phyloP scores from a whole-genome alignment of 768 basidiomycete species.

The Boletus huronensis region DNA sequence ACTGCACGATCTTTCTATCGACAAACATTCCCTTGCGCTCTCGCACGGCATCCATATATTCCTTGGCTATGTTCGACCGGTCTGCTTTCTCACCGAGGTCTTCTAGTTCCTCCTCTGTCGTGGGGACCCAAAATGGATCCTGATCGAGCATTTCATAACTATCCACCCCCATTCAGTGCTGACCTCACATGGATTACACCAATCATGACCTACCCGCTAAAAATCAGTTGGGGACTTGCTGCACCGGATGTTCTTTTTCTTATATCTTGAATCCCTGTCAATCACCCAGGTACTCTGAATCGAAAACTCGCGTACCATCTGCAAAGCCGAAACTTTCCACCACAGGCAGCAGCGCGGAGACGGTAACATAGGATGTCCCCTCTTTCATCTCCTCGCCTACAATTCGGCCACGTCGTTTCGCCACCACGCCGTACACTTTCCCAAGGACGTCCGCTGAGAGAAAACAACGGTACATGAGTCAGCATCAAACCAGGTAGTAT shows the following conservation, averaged over 20 bases:
- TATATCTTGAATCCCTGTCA: constrained; percentile 60
- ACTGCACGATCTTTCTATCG: constrained; percentile 90
- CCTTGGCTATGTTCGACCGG: constrained; percentile 86
- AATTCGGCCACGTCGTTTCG: constrained; percentile 86
- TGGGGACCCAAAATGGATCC: constrained; percentile 98
- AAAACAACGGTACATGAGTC: constrained; percentile 1
- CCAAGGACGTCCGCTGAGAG: constrained; percentile 88
- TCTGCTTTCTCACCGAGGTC: constrained; percentile 97
- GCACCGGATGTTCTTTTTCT: constrained; percentile 95
- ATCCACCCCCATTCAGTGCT: constrained; percentile 17
- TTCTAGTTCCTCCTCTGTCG: constrained; percentile 94
- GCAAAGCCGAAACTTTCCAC: constrained; percentile 98
- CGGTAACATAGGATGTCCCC: constrained; percentile 91
- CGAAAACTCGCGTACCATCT: constrained; percentile 56
- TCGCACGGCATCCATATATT: constrained; percentile 87
- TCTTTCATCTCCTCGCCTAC: constrained; percentile 99
- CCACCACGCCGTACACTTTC: constrained; percentile 94
- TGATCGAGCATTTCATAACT: constrained; percentile 92
- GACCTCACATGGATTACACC: background rate
- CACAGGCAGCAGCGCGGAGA: constrained; percentile 87
- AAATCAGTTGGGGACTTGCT: constrained; percentile 95
- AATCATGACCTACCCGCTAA: constrained; percentile 68
- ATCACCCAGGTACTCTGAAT: background rate
- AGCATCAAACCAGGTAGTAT: constrained; percentile 2
- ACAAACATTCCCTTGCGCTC: constrained; percentile 95